phyloP scores from a whole-genome alignment of 768 basidiomycete species.

The Cyclocybe aegerita region DNA sequence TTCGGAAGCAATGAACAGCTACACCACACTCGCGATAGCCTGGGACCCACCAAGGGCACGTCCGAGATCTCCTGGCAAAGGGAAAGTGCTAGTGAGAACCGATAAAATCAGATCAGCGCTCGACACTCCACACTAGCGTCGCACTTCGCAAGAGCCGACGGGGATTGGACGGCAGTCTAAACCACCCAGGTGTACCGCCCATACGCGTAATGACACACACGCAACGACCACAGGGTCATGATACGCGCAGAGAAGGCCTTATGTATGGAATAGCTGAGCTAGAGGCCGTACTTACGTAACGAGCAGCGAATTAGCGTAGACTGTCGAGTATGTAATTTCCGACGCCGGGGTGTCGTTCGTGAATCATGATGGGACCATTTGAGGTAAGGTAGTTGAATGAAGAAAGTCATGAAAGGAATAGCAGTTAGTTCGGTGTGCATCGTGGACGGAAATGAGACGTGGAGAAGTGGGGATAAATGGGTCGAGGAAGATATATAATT shows the following conservation, averaged over 20 bases:
- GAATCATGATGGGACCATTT: constrained; percentile 24
- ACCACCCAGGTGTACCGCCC: not conserved
- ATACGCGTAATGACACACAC: not conserved
- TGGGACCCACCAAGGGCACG: too few species aligned
- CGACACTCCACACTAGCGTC: too few species aligned
- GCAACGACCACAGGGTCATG: not conserved
- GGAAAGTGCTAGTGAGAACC: too few species aligned
- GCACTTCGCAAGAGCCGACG: too few species aligned
- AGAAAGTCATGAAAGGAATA: too few species aligned
- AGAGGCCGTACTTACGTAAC: constrained; percentile 16
- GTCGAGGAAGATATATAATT: not conserved
- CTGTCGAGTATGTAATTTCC: not conserved
- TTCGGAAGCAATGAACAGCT: not conserved
- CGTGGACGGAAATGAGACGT: not conserved
- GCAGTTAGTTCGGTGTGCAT: constrained; percentile 35
- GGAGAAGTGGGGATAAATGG: not conserved
- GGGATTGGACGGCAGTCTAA: too few species aligned
- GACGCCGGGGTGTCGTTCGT: too few species aligned
- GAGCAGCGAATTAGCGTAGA: constrained; percentile 18
- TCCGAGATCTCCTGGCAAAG: too few species aligned
- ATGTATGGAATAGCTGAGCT: not conserved
- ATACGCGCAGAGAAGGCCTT: not conserved
- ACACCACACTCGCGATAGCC: not conserved
- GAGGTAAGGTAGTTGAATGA: not conserved
- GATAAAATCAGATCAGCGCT: too few species aligned